Percentiles rank a stretch among this genome's conserved stretches.
Conservation (phyloP, 805 yeast species). For the Candida pseudofarinosa region DNA sequence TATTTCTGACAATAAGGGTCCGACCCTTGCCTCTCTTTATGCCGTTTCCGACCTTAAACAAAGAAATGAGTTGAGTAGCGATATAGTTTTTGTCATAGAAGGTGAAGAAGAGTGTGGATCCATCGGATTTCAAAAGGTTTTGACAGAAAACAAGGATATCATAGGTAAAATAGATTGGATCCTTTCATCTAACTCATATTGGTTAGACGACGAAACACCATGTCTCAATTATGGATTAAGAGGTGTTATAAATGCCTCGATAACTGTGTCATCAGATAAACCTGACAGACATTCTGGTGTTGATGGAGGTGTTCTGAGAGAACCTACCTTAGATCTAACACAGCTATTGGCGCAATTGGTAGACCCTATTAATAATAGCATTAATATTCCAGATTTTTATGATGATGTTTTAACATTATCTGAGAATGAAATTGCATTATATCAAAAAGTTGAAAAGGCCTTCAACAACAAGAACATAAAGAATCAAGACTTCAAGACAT, state of each 20-base stretch:
- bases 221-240: conserved; percentile 92
- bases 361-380: conserved; percentile 32
- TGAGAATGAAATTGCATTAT: conserved; percentile 54
- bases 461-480: conserved; percentile 30
- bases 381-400: conserved; percentile 69
- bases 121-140: conserved; percentile 70
- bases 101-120: conserved; percentile 97
- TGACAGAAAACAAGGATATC: conserved; percentile 44
- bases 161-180: conserved; percentile 81
- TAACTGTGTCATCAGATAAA: conserved; percentile 63
- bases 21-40: conserved; percentile 78
- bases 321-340: conserved; percentile 84
- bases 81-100: conserved; percentile 80
- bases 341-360: conserved; percentile 65
- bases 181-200: conserved; percentile 82
- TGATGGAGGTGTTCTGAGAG: conserved; percentile 87
- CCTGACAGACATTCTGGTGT: conserved; percentile 96
- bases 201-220: conserved; percentile 88
- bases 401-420: conserved; percentile 59
- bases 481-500: conserved; percentile 36
- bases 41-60: conserved; percentile 73
- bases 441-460: conserved; percentile 53
- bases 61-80: conserved; percentile 51
- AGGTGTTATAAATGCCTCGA: conserved; percentile 81
- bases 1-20: conserved; percentile 93